Conservation (phyloP, 2,329 filamentous ascomycete species). For the Alternaria dauci region DNA sequence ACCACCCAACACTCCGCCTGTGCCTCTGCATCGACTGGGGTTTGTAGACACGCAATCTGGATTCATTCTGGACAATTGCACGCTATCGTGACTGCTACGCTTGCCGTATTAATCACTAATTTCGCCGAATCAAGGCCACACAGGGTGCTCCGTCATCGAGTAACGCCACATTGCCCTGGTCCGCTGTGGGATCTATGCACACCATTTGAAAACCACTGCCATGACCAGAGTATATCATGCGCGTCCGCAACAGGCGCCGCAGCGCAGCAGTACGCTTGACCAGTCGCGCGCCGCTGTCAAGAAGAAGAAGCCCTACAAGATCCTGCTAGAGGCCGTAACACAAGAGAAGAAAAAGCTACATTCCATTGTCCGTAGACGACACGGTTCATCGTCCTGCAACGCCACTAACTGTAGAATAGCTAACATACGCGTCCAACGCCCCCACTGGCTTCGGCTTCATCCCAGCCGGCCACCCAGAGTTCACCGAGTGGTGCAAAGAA, state of each 20-base stretch:
- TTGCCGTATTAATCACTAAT: constrained; percentile 28
- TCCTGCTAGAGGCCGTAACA: constrained; percentile 65
- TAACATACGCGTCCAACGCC: constrained; percentile 63
- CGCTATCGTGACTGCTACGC: constrained; percentile 9
- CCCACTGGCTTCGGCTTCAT: constrained; percentile 69
- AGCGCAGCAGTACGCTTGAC: constrained; percentile 29
- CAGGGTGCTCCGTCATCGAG: constrained; percentile 5
- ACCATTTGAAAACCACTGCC: constrained; percentile 12
- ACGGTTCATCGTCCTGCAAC: constrained; percentile 9
- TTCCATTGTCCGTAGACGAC: constrained; percentile 53
- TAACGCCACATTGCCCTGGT: constrained; percentile 9
- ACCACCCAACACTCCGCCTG: constrained; percentile 27
- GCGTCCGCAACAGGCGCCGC: constrained; percentile 29
- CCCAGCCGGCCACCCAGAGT: constrained; percentile 65
- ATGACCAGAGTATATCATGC: constrained; percentile 43
- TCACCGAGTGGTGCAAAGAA: constrained; percentile 67
- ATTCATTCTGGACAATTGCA: constrained; percentile 8
- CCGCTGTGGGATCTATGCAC: constrained; percentile 23
- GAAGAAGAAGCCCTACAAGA: constrained; percentile 62
- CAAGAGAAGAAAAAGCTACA: constrained; percentile 68
- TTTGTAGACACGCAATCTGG: constrained; percentile 26
- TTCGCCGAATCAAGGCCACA: constrained; percentile 13
- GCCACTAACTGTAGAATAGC: constrained; percentile 55
- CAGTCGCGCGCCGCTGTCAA: constrained; percentile 33
- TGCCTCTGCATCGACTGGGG: constrained; percentile 30